Percentiles rank a stretch among this genome's conserved stretches.
Evolutionary conservation across 257 asterid genomes (phyloP).

Genomic region (Orobanche coerulescens): DNA sequence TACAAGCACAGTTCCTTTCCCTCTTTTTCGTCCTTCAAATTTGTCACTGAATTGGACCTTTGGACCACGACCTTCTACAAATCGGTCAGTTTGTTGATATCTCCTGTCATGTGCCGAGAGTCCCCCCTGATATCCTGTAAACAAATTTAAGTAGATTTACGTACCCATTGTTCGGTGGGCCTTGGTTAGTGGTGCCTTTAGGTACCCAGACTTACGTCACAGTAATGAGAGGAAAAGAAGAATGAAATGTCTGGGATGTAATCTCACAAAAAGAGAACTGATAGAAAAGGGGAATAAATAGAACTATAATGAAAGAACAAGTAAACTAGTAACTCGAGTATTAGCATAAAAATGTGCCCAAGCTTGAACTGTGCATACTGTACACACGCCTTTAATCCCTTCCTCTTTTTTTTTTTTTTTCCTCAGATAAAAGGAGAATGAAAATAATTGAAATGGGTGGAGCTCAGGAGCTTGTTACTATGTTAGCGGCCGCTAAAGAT

Average conservation of each 20-base stretch:
- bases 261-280: not conserved
- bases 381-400: not conserved
- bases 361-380: not conserved
- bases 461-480: slow-evolving; percentile 58
- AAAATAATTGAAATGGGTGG: slow-evolving; percentile 93
- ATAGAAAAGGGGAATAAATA: not conserved
- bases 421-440: slow-evolving; percentile 70
- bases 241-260: not conserved
- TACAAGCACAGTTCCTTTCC: too few species aligned
- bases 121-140: too few species aligned
- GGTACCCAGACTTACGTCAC: too few species aligned
- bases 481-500: slow-evolving; percentile 80
- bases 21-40: too few species aligned
- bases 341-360: not conserved
- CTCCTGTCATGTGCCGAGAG: too few species aligned
- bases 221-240: not conserved
- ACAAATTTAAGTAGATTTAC: too few species aligned
- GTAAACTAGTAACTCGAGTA: not conserved
- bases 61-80: too few species aligned
- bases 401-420: slow-evolving; percentile 16
- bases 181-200: too few species aligned
- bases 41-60: too few species aligned
- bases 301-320: not conserved
- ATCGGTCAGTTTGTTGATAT: too few species aligned
- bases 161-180: too few species aligned